phyloP scores from a whole-genome alignment of 2,329 filamentous ascomycete genomes.

The Aspergillus neotritici region DNA sequence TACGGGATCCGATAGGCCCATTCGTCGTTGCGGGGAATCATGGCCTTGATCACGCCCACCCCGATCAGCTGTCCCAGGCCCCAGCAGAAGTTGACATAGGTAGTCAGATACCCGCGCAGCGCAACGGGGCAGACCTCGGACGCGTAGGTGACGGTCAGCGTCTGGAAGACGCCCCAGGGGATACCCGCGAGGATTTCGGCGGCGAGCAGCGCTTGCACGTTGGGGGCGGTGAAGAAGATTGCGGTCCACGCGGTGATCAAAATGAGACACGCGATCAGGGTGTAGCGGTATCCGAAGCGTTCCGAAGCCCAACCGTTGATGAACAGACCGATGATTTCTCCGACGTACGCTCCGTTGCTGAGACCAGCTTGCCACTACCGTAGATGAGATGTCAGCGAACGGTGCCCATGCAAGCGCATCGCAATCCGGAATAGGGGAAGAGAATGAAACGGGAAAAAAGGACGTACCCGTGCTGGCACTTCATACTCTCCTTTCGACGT shows the following conservation, averaged over 20 bases:
- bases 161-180: slow-evolving; percentile 50
- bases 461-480: slow-evolving; percentile 35
- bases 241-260: slow-evolving; percentile 45
- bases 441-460: background rate
- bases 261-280: slow-evolving; percentile 44
- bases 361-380: slow-evolving; percentile 43
- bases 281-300: slow-evolving; percentile 49
- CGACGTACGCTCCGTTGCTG: slow-evolving; percentile 40
- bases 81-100: slow-evolving; percentile 45
- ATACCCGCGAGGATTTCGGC: slow-evolving; percentile 49
- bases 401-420: background rate
- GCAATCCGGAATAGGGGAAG: background rate
- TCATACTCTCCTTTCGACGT: slow-evolving; percentile 32
- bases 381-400: slow-evolving; percentile 7
- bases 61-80: slow-evolving; percentile 48
- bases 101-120: slow-evolving; percentile 42
- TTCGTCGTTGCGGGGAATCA: slow-evolving; percentile 42
- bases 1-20: slow-evolving; percentile 52
- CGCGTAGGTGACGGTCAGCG: slow-evolving; percentile 43
- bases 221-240: slow-evolving; percentile 49
- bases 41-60: slow-evolving; percentile 46
- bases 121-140: slow-evolving; percentile 45
- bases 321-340: slow-evolving; percentile 48
- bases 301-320: slow-evolving; percentile 49
- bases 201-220: slow-evolving; percentile 44